Evolutionary conservation across 1,139 yeast genomes (phyloP), one percentile per base, ranked within the genome.

Genomic region (Protomyces pachydermus): DNA sequence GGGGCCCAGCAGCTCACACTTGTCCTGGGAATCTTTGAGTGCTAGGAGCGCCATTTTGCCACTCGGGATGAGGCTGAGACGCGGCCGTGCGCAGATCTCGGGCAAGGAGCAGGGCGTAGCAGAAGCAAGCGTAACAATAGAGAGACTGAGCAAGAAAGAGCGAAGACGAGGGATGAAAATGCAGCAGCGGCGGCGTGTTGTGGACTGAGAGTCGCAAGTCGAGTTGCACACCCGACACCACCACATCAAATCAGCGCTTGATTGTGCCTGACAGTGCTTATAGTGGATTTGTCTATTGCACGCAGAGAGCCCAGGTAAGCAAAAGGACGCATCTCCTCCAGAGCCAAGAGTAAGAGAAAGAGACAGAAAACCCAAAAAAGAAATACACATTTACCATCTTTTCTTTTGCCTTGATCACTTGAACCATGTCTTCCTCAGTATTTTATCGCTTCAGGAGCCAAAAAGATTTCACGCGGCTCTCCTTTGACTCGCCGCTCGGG

Each of bases 401-500:
- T 50, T n/a, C 25, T 18, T 16, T n/a, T 37, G 42, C 42, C 42
- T 12, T 37, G 42, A 12, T 28, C 8, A 28, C 32, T 16, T 46
- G n/a, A 12, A 46, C 10, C 37, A 93, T 93, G 98, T 87, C 96
- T 18, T 89, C 96, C 25, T 89, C 91, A 10, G 88, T 93, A 34
- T 93, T 90, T 74, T 93, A 93, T 74, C 82, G 85, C 74, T 93
- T 93, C 76, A 79, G 85, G 68, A 95, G 96, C 53, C 97, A 91
- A 74, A 87, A 85, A 74, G 85, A 83, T 62, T 86, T 88, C 56
- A 84, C 89, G 1, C 83, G 95, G 55, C 84, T 93, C 55, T 83
- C 87, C 61, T 95, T 93, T 74, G 98, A 95, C 75, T 55, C 68
- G 18, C 62, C 53, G 20, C 91, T 98, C 0, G 97, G 98, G 39